Evolutionary conservation across 768 basidiomycete species (phyloP), one percentile per base, ranked within the genome.

Genomic region (Rickenella mellea): DNA sequence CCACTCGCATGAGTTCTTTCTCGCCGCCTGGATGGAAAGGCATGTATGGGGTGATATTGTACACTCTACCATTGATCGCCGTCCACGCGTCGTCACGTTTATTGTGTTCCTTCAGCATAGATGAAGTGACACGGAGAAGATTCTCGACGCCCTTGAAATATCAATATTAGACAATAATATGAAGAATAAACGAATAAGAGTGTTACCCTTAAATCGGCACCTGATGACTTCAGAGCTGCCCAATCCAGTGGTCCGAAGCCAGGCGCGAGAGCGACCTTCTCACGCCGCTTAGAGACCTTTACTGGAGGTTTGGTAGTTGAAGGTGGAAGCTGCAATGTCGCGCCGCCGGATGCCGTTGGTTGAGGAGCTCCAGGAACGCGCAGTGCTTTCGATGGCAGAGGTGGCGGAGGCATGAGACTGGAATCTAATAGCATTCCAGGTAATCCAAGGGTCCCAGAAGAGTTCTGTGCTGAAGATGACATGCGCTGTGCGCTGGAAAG

Each of bases 21-120:
- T 84, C 91, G 11, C 94, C 94, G 5, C 94, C 94, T 1, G 94
- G 94, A 61, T 98, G 94, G 53, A 81, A 99, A 2, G 80, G 66
- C 5, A 96, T 62, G 62, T 96, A 99, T 0, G 86, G 76, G 2
- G 91, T 92, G 39, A 99, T 87, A 56, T 97, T 97, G 65, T 99
- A 99, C 14, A 99, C 92, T 57, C 87, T 92, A 42, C 90, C 92
- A 51, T 82, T 77, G 65, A 97, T 80, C 0, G 79, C 82, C 11
- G 90, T 74, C 96, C 96, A 99, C 1, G 90, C 92, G 60, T 99
- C 93, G 29, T 83, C 82, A 27, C 67, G 71, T 40, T 73, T 88
- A 42, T 85, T 84, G 58, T 99, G 94, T 53, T 69, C 55, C 54
- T 86, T 87, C 29, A 93, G 68, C 45, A 81, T 69, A 1, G 83